Evolutionary conservation across 2,329 filamentous ascomycete species (phyloP).

Genomic region (Rosellinia necatrix): DNA sequence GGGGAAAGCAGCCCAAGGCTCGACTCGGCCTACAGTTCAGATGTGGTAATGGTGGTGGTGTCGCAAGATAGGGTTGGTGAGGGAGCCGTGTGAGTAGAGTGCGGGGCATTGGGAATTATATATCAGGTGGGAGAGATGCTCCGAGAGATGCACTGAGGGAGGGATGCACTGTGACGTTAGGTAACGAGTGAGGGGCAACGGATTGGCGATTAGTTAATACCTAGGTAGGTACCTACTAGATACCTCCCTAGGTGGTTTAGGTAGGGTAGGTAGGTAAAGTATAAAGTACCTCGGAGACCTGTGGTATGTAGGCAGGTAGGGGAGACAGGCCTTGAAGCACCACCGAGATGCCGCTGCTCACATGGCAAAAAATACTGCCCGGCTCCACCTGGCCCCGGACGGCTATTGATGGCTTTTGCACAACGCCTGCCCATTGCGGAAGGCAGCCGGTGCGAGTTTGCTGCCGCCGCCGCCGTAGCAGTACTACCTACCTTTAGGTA

Average conservation of each 20-base stretch:
- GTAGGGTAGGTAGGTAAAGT: background rate
- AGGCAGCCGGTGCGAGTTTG: constrained; percentile 8
- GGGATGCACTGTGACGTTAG: background rate
- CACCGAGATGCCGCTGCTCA: background rate
- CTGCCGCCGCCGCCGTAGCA: too few species aligned
- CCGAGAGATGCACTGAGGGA: too few species aligned
- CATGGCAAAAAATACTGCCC: too few species aligned
- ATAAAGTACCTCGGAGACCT: background rate
- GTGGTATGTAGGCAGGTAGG: background rate
- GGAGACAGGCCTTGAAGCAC: constrained; percentile 5
- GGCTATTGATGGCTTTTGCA: constrained; percentile 21
- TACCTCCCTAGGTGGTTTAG: too few species aligned
- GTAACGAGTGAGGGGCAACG: constrained; percentile 22
- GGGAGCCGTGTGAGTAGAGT: constrained; percentile 29
- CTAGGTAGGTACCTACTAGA: constrained; percentile 1
- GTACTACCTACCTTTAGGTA: too few species aligned
- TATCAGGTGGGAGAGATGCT: too few species aligned
- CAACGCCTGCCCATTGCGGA: constrained; percentile 24
- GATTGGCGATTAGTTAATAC: constrained; percentile 15
- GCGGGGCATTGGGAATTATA: constrained; percentile 32
- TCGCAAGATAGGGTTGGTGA: constrained; percentile 16
- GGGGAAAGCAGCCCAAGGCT: background rate
- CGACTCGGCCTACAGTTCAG: constrained; percentile 6
- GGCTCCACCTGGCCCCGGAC: background rate
- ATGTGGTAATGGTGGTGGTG: background rate